Conservation (phyloP, 179 eudicot genomes). For the Nepenthes alata region DNA sequence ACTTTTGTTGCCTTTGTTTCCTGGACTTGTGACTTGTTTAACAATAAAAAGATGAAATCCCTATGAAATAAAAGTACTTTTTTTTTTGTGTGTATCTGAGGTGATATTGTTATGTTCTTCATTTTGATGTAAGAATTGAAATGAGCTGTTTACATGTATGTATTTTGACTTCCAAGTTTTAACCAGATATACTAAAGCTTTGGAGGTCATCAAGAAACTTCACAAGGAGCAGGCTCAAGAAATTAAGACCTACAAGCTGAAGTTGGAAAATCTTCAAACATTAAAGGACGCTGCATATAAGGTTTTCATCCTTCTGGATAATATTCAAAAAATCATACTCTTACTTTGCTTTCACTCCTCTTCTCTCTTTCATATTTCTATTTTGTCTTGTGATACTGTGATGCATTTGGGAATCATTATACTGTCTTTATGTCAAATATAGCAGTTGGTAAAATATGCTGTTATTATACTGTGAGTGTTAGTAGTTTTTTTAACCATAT, state of each 20-base stretch:
- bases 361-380: no score
- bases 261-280: slow-evolving; percentile 89
- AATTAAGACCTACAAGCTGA: slow-evolving; percentile 76
- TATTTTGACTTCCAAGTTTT: slow-evolving; percentile 1
- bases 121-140: slow-evolving; percentile 5
- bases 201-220: slow-evolving; percentile 98
- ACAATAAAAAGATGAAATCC: background rate
- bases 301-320: slow-evolving; percentile 26
- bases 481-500: no score
- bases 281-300: slow-evolving; percentile 88
- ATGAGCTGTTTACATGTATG: slow-evolving; percentile 9
- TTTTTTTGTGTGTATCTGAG: slow-evolving; percentile 3
- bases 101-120: slow-evolving; percentile 1
- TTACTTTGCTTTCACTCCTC: no score
- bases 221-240: slow-evolving; percentile 98
- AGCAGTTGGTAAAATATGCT: no score
- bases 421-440: no score
- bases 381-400: no score
- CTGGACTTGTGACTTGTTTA: background rate
- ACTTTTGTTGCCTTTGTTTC: no score
- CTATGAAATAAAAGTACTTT: background rate
- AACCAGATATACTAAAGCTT: slow-evolving; percentile 86
- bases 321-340: background rate
- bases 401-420: no score
- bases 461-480: no score